Percentiles rank a stretch among this genome's conserved stretches.
Conservation (phyloP, 805 yeast species). For the Monosporozyma solicola region DNA sequence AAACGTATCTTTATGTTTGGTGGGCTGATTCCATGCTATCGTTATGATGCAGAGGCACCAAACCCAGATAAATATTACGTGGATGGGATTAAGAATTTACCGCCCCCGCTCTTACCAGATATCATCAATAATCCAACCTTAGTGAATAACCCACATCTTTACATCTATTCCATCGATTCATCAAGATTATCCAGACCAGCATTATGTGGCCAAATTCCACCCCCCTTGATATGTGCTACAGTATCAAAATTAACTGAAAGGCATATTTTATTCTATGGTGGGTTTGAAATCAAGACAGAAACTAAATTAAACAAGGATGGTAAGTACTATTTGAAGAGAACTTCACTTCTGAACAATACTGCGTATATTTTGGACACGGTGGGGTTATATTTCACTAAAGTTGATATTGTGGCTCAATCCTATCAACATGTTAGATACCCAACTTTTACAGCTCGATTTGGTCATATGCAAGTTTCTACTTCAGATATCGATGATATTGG, state of each 20-base stretch:
- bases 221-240: slow-evolving; percentile 41
- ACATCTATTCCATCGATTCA: slow-evolving; percentile 34
- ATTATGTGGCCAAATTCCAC: slow-evolving; percentile 39
- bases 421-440: slow-evolving; percentile 25
- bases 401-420: slow-evolving; percentile 32
- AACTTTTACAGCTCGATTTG: slow-evolving; percentile 32
- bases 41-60: slow-evolving; percentile 21
- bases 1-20: slow-evolving; percentile 37
- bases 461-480: slow-evolving; percentile 31
- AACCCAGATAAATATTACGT: slow-evolving; percentile 31
- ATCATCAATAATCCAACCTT: slow-evolving; percentile 37
- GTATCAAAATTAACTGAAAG: slow-evolving; percentile 44
- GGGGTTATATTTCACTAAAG: slow-evolving; percentile 40
- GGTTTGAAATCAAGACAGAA: slow-evolving; percentile 40
- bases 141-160: slow-evolving; percentile 33
- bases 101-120: slow-evolving; percentile 36
- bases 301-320: slow-evolving; percentile 27
- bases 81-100: slow-evolving; percentile 36
- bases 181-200: slow-evolving; percentile 30
- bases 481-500: neutral
- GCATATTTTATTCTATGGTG: slow-evolving; percentile 62
- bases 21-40: slow-evolving; percentile 32
- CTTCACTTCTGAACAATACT: slow-evolving; percentile 40
- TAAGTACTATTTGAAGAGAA: slow-evolving; percentile 31
- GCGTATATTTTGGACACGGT: slow-evolving; percentile 52